These are phyloP conservation scores for Xylaria nigripes DNA, from an alignment of 495 filamentous ascomycete species.

Conservation along the genomic window DNA sequence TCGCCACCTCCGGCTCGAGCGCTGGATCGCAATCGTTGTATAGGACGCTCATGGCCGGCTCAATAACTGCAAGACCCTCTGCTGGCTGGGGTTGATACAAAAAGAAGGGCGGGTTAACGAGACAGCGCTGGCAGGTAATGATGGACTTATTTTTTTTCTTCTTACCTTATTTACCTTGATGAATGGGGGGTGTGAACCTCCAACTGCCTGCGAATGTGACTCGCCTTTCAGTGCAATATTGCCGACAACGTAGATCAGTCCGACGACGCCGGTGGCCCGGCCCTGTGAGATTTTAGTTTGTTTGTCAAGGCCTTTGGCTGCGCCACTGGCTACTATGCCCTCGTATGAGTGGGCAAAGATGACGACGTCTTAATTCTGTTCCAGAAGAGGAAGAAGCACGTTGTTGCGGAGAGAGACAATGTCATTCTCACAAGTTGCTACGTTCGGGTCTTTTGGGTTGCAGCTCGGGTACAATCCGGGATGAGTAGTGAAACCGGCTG, in stretches of 20 bases:
- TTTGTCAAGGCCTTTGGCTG: background rate
- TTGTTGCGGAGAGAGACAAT: background rate
- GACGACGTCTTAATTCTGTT: background rate
- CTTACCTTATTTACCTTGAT: conserved; percentile 4
- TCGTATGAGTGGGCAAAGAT: conserved; percentile 6
- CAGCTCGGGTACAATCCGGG: conserved; percentile 1
- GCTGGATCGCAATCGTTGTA: background rate
- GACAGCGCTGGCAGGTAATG: no score
- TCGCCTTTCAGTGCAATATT: conserved; percentile 1
- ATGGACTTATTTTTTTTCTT: no score
- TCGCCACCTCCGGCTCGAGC: background rate
- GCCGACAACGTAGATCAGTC: conserved; percentile 1
- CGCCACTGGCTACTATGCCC: background rate
- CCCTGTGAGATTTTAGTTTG: background rate
- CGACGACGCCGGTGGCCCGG: background rate
- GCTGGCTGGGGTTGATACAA: no score
- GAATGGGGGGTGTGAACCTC: background rate
- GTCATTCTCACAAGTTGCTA: background rate
- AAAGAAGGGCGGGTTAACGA: no score
- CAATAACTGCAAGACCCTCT: background rate
- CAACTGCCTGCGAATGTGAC: background rate
- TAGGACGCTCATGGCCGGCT: background rate
- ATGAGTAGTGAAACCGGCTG: background rate
- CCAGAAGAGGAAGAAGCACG: background rate
- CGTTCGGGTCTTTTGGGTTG: background rate